Conservation (phyloP, 75 land plant genomes). For the Larix kaempferi region DNA sequence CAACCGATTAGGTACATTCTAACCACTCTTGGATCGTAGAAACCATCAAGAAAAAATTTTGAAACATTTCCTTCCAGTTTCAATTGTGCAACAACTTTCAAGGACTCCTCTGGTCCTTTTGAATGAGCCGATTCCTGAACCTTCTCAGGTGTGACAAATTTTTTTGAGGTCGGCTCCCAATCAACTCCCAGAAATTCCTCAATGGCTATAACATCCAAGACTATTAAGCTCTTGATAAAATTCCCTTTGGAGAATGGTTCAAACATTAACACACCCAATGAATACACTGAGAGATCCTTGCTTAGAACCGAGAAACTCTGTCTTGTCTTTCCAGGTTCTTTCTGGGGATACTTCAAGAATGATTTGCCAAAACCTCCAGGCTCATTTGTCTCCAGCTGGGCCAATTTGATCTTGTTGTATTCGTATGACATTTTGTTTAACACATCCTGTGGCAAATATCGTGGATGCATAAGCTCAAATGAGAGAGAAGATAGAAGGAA, state of each 20-base stretch:
- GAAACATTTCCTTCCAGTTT: constrained; percentile 30
- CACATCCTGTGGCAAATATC: constrained; percentile 26
- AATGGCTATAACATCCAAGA: constrained; percentile 42
- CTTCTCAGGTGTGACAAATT: background rate
- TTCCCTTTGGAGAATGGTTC: constrained; percentile 18
- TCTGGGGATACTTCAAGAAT: constrained; percentile 48
- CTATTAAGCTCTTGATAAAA: background rate
- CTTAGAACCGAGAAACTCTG: constrained; percentile 28
- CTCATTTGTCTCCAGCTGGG: constrained; percentile 36
- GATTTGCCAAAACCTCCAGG: constrained; percentile 33
- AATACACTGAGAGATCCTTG: constrained; percentile 51
- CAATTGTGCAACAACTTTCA: constrained; percentile 60
- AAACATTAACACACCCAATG: constrained; percentile 19
- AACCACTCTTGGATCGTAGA: constrained; percentile 54
- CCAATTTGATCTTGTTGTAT: constrained; percentile 39
- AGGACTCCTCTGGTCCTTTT: constrained; percentile 13
- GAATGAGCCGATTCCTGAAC: background rate
- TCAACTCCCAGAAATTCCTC: constrained; percentile 34
- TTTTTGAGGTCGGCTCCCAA: constrained; percentile 17
- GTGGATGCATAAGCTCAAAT: constrained; percentile 26
- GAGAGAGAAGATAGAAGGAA: constrained; percentile 46
- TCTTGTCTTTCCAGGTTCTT: constrained; percentile 11
- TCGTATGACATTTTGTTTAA: constrained; percentile 25
- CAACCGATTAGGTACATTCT: constrained; percentile 64
- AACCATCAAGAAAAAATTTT: constrained; percentile 51